These are phyloP conservation scores for Yarrowia deformans DNA, from an alignment of 805 yeast species.

Conservation along the genomic window DNA sequence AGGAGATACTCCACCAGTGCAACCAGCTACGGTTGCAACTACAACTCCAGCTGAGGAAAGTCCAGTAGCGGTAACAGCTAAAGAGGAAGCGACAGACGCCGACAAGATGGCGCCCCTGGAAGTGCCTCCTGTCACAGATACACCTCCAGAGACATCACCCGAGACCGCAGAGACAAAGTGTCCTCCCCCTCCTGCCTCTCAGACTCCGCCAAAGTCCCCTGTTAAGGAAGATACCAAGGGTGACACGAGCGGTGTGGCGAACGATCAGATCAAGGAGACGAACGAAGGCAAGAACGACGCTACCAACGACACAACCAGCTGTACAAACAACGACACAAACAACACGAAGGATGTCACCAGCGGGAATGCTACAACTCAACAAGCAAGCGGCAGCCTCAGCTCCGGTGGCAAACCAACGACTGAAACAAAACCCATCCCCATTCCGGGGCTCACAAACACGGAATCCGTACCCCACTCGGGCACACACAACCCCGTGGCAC, in stretches of 20 bases:
- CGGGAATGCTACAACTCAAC: neutral
- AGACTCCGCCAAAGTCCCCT: neutral
- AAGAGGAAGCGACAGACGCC: neutral
- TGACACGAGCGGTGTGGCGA: neutral
- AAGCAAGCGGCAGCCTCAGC: no score
- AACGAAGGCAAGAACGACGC: neutral
- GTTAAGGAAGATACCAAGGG: neutral
- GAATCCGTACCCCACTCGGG: neutral
- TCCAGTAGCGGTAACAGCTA: neutral
- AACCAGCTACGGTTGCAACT: neutral
- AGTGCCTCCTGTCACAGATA: constrained; percentile 1
- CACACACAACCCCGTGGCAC: neutral
- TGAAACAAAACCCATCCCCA: neutral
- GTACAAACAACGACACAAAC: neutral
- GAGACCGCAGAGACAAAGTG: neutral
- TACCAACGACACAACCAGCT: neutral
- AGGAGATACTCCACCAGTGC: no score
- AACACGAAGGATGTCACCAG: neutral
- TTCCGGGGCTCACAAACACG: neutral
- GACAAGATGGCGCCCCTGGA: neutral
- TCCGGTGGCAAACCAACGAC: neutral
- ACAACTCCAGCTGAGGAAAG: neutral
- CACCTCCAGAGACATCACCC: constrained; percentile 19
- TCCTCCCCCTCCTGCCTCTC: neutral
- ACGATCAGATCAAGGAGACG: neutral